These are phyloP conservation scores for Cicer yamashitae DNA, from an alignment of 306 rosid genomes.

Conservation along the genomic window DNA sequence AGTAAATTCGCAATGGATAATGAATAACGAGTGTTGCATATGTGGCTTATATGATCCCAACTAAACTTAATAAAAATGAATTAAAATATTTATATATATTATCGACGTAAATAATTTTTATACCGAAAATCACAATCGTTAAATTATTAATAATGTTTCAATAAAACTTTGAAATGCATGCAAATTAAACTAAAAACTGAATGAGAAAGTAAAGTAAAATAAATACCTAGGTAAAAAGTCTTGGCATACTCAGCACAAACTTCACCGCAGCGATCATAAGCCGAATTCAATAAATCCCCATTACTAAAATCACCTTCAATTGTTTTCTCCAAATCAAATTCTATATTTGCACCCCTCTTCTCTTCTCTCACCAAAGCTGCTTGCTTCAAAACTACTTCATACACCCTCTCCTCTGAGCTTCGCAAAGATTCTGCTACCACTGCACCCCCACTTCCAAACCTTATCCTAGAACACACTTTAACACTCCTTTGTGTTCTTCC, in stretches of 20 bases:
- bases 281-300: conserved; percentile 63
- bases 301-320: conserved; percentile 52
- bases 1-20: too few relatives aligned
- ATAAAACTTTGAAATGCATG: too few relatives aligned
- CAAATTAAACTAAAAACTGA: not conserved
- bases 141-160: too few relatives aligned
- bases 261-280: conserved; percentile 83
- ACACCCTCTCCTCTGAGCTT: conserved; percentile 84
- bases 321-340: conserved; percentile 46
- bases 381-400: conserved; percentile 86
- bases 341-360: conserved; percentile 37
- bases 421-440: conserved; percentile 61
- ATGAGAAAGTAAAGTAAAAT: conserved; percentile 8
- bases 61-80: too few relatives aligned
- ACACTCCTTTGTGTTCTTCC: conserved; percentile 51
- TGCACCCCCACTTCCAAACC: conserved; percentile 51
- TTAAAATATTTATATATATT: too few relatives aligned
- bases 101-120: too few relatives aligned
- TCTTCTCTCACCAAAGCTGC: conserved; percentile 70
- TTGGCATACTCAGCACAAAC: conserved; percentile 97
- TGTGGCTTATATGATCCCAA: too few relatives aligned
- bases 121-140: too few relatives aligned
- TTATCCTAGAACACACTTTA: conserved; percentile 49
- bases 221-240: conserved; percentile 82
- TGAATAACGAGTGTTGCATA: too few relatives aligned